Conservation (phyloP, 352 stramenopile genomes). For the Phytophthora boehmeriae region DNA sequence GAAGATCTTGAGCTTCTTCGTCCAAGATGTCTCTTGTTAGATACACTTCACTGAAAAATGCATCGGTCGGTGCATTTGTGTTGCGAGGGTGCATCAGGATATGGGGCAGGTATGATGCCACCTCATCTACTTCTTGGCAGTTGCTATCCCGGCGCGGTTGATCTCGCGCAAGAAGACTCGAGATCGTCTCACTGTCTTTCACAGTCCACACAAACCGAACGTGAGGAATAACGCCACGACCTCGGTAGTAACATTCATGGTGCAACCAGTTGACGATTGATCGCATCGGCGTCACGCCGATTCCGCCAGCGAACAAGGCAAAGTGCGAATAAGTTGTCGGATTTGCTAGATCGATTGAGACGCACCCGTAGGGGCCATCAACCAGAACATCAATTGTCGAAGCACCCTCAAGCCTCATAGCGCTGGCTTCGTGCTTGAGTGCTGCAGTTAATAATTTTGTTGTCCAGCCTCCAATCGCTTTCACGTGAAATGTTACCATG, state of each 20-base stretch:
- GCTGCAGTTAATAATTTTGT: slow-evolving; percentile 46
- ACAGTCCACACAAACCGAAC: slow-evolving; percentile 61
- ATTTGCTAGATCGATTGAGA: slow-evolving; percentile 47
- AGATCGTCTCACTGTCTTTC: slow-evolving; percentile 48
- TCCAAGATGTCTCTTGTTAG: slow-evolving; percentile 34
- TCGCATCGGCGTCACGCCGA: slow-evolving; percentile 61
- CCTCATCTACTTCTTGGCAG: slow-evolving; percentile 38
- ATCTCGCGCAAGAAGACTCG: slow-evolving; percentile 35
- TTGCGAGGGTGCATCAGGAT: slow-evolving; percentile 35
- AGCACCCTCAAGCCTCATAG: slow-evolving; percentile 30
- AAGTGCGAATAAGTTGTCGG: slow-evolving; percentile 54
- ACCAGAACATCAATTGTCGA: slow-evolving; percentile 43
- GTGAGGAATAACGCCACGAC: slow-evolving; percentile 40
- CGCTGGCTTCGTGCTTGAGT: slow-evolving; percentile 39
- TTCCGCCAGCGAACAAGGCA: slow-evolving; percentile 50
- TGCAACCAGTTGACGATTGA: slow-evolving; percentile 53
- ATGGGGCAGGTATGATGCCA: slow-evolving; percentile 39
- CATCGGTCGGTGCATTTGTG: slow-evolving; percentile 25
- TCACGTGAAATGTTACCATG: slow-evolving; percentile 75
- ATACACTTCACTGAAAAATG: slow-evolving; percentile 42
- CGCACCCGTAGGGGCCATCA: slow-evolving; percentile 56
- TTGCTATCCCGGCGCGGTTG: slow-evolving; percentile 37
- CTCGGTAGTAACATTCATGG: slow-evolving; percentile 31
- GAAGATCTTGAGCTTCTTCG: slow-evolving; percentile 37
- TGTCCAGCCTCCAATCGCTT: slow-evolving; percentile 69